These are phyloP conservation scores for Starmerella roubikii DNA, from an alignment of 805 yeast genomes.

Conservation along the genomic window DNA sequence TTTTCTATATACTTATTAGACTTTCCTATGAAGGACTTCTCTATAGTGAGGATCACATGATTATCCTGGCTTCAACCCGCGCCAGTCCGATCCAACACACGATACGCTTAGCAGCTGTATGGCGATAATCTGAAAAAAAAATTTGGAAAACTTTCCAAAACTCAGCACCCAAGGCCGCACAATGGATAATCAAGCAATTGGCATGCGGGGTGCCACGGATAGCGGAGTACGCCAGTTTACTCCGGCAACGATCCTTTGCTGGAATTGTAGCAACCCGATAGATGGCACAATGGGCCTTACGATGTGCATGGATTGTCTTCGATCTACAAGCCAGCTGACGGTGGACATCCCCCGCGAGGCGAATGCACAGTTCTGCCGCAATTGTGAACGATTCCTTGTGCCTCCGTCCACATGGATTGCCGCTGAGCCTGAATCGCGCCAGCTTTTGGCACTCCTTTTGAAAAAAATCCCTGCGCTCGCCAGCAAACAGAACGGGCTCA, in stretches of 20 bases:
- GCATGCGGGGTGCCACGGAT: neutral
- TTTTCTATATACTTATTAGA: too few species aligned
- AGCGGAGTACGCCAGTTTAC: conserved; percentile 14
- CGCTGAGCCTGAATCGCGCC: conserved; percentile 85
- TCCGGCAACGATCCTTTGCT: conserved; percentile 80
- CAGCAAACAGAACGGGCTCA: conserved; percentile 47
- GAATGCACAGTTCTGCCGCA: conserved; percentile 75
- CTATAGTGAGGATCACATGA: too few species aligned
- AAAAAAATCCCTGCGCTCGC: conserved; percentile 71
- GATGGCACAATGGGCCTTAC: conserved; percentile 86
- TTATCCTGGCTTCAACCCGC: too few species aligned
- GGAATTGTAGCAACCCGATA: conserved; percentile 97
- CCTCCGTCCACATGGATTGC: conserved; percentile 91
- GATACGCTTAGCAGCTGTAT: too few species aligned
- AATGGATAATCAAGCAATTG: conserved; percentile 3
- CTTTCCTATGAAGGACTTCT: too few species aligned
- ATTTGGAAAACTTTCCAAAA: too few species aligned
- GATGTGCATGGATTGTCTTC: conserved; percentile 96
- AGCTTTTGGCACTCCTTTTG: conserved; percentile 77
- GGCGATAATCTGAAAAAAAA: too few species aligned
- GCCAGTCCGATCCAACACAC: too few species aligned
- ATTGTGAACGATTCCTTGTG: conserved; percentile 89
- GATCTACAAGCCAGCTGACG: conserved; percentile 83
- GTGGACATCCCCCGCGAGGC: conserved; percentile 90
- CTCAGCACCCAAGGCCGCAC: neutral